A percentile compares a stretch with the other conserved stretches of the same genome.
These are phyloP conservation scores for Kockovaella imperatae DNA, from an alignment of 768 basidiomycete species.

Conservation along the genomic window DNA sequence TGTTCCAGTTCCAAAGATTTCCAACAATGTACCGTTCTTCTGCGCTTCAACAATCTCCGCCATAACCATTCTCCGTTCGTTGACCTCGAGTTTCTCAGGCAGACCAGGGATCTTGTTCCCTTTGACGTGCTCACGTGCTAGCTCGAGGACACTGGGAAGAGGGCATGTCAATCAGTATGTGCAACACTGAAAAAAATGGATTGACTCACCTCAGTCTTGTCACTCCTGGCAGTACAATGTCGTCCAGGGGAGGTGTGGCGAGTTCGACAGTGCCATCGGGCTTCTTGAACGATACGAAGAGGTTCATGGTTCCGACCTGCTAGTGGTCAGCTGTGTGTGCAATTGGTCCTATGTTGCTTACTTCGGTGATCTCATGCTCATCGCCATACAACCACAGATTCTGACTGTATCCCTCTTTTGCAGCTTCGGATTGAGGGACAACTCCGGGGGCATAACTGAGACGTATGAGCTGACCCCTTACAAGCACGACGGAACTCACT, in stretches of 20 bases:
- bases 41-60: constrained; percentile 51
- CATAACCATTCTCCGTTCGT: constrained; percentile 59
- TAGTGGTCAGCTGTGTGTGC: neutral
- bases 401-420: constrained; percentile 63
- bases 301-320: constrained; percentile 71
- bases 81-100: constrained; percentile 49
- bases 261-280: constrained; percentile 67
- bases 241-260: constrained; percentile 79
- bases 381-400: constrained; percentile 71
- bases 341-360: constrained; percentile 33
- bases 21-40: constrained; percentile 60
- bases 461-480: neutral
- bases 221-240: constrained; percentile 85
- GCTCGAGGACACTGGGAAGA: constrained; percentile 52
- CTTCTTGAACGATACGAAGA: constrained; percentile 60
- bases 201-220: constrained; percentile 62
- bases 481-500: constrained; percentile 20
- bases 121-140: constrained; percentile 58
- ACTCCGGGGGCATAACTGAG: constrained; percentile 71
- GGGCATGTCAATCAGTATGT: neutral
- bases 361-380: constrained; percentile 52
- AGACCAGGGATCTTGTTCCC: constrained; percentile 48
- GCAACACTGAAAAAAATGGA: neutral
- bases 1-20: constrained; percentile 74
- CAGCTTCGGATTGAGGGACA: constrained; percentile 62